Evolutionary conservation across 1,284 basidiomycete species (phyloP).

Genomic region (Leccinum subrobustum): DNA sequence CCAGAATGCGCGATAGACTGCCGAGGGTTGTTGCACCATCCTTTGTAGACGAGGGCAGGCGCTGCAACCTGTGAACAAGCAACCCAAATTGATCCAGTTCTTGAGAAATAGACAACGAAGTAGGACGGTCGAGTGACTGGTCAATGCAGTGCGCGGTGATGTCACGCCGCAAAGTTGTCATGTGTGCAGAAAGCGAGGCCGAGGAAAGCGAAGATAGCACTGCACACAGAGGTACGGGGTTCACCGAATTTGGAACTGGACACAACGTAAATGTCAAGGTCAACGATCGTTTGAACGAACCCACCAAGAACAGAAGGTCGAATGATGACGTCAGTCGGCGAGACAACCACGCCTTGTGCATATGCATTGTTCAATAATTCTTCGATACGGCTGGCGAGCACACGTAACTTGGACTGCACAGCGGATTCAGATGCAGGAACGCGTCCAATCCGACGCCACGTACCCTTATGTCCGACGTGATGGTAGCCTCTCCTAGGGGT

Average conservation of each 20-base stretch:
- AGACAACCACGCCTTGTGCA: conserved; percentile 52
- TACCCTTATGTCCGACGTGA: conserved; percentile 61
- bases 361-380: conserved; percentile 74
- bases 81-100: conserved; percentile 33
- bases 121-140: conserved; percentile 51
- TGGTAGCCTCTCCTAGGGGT: conserved; percentile 49
- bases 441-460: conserved; percentile 14
- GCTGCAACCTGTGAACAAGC: conserved; percentile 41
- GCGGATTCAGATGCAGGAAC: conserved; percentile 4
- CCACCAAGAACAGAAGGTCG: conserved; percentile 56
- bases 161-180: conserved; percentile 64
- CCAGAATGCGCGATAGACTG: conserved; percentile 51
- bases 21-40: conserved; percentile 42
- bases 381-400: conserved; percentile 56
- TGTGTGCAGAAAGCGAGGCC: conserved; percentile 50
- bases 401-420: conserved; percentile 51
- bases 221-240: conserved; percentile 48
- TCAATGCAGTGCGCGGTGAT: conserved; percentile 60
- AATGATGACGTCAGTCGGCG: conserved; percentile 49
- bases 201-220: conserved; percentile 61
- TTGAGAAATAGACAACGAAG: conserved; percentile 39
- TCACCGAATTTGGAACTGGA: conserved; percentile 57
- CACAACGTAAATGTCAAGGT: conserved; percentile 3
- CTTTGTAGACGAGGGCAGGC: conserved; percentile 45
- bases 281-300: conserved; percentile 10